Conservation (phyloP, 371 early-diverging fungal genomes). For the Apophysomyces elegans region DNA sequence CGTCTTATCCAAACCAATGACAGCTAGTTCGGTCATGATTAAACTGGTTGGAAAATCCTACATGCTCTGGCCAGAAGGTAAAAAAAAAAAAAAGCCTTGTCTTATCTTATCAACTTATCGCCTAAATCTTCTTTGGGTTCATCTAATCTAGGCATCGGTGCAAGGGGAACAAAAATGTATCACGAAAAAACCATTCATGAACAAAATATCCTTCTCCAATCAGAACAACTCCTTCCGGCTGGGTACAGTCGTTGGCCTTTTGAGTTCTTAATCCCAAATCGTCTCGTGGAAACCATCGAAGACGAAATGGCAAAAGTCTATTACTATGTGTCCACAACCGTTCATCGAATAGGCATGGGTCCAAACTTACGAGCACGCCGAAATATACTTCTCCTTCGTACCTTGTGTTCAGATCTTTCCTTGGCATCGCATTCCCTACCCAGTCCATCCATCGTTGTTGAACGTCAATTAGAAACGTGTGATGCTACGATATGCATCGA, state of each 20-base stretch:
- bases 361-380: slow-evolving; percentile 28
- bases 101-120: background rate
- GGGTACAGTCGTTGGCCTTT: slow-evolving; percentile 50
- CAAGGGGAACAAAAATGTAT: slow-evolving; percentile 40
- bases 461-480: slow-evolving; percentile 36
- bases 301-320: slow-evolving; percentile 48
- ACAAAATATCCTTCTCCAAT: slow-evolving; percentile 45
- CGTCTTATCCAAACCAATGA: slow-evolving; percentile 40
- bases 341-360: slow-evolving; percentile 40
- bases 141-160: slow-evolving; percentile 32
- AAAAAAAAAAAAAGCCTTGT: background rate
- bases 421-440: slow-evolving; percentile 40
- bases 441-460: slow-evolving; percentile 42
- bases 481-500: slow-evolving; percentile 51
- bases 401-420: slow-evolving; percentile 37
- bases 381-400: slow-evolving; percentile 45
- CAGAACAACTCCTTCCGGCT: slow-evolving; percentile 25
- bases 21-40: slow-evolving; percentile 33
- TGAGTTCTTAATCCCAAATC: slow-evolving; percentile 48
- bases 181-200: slow-evolving; percentile 53
- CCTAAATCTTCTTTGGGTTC: background rate
- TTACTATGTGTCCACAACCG: slow-evolving; percentile 40
- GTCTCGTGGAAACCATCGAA: slow-evolving; percentile 48
- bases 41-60: slow-evolving; percentile 45
- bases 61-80: slow-evolving; percentile 58